Conservation (phyloP, 75 land plant genomes). For the Cunninghamia lanceolata region DNA sequence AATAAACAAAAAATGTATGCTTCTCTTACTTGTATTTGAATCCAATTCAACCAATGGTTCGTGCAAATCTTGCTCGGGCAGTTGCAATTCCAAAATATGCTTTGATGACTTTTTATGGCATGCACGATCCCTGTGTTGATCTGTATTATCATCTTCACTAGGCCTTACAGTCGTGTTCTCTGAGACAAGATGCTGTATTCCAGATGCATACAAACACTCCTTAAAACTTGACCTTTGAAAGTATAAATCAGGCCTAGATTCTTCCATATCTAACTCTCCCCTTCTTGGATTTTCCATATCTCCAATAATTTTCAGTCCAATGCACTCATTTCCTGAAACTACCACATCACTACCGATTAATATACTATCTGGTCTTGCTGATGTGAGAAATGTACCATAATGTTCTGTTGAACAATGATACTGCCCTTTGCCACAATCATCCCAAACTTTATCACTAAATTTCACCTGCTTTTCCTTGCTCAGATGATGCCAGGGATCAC, state of each 20-base stretch:
- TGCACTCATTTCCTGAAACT: constrained; percentile 32
- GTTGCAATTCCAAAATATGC: not conserved
- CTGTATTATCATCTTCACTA: constrained; percentile 20
- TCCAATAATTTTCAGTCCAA: constrained; percentile 23
- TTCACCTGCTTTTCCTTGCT: constrained; percentile 30
- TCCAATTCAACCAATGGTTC: not conserved
- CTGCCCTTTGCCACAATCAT: not conserved
- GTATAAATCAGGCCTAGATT: not conserved
- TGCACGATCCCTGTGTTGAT: constrained; percentile 5
- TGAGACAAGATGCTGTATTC: not conserved
- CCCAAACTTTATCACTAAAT: constrained; percentile 8
- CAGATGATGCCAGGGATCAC: constrained; percentile 13
- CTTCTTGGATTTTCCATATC: constrained; percentile 32
- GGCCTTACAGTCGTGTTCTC: constrained; percentile 8
- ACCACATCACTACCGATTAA: constrained; percentile 23
- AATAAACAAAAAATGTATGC: constrained; percentile 17
- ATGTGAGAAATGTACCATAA: constrained; percentile 19
- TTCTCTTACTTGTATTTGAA: constrained; percentile 12
- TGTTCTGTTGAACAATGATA: not conserved
- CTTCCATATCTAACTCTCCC: constrained; percentile 19
- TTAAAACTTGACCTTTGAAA: not conserved
- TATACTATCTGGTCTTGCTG: constrained; percentile 22
- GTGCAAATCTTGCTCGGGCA: not conserved
- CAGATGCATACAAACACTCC: not conserved
- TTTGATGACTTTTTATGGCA: constrained; percentile 3